Evolutionary conservation across 75 land plant genomes (phyloP), one percentile per base, ranked within the genome.

Genomic region (Ceratopteris richardii): DNA sequence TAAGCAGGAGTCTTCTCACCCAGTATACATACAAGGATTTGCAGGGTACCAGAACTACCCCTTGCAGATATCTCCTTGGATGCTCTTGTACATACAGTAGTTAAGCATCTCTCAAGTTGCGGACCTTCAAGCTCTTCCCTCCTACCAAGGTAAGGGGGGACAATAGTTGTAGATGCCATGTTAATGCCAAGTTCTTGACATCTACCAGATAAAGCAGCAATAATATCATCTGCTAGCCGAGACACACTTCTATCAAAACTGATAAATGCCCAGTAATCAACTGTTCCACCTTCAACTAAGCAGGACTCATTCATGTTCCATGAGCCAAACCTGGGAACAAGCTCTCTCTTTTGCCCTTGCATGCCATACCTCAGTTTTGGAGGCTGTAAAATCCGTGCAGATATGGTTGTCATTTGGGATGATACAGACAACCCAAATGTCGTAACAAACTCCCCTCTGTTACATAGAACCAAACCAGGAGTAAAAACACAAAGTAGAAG

Each of bases 331-430:
- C 47, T 60, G 54, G 85, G 88, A 50, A 51, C 66, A 9, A 88
- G 28, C 48, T 76, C 76, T 58, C 46, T 72, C 10, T 70, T 53
- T 20, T 60, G 61, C 1, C 92, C 87, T 16, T 68, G 66, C 33
- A 76, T 67, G 14, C 88, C 88, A 48, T 86, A 79, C 51, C 69
- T 84, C 12, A 88, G 79, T 76, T 77, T 85, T 14, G 93, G 89
- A 39, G 93, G 89, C 27, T 72, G 80, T 47, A 88, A 83, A 52
- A 88, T 50, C 70, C 89, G 82, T 23, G 89, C 93, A 20, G 51
- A 60, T 41, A 88, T 54, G 51, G 62, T 26, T 3, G 85, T 82
- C 82, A 85, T 78, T 60, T 84, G 82, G 43, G 58, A 69, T 21
- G 85, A 77, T 10, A 85, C 67, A 13, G 73, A 54, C 23, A 88